Evolutionary conservation across 2,329 filamentous ascomycete genomes (phyloP).

Genomic region (Botrytis porri): DNA sequence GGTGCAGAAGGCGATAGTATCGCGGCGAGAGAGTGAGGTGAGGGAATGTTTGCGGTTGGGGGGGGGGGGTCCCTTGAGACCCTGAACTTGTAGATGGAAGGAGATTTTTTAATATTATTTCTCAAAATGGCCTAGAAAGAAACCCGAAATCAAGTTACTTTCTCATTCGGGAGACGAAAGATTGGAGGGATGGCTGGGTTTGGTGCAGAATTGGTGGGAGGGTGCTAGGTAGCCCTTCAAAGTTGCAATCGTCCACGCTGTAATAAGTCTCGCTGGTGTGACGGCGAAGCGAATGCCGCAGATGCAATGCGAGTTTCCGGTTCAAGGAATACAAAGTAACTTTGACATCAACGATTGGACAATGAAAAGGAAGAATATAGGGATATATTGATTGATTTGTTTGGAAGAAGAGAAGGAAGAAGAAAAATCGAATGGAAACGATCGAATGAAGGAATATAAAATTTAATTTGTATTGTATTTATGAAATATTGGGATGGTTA

Average conservation of each 20-base stretch:
- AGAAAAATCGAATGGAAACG: neutral
- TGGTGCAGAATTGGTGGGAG: slow-evolving; percentile 18
- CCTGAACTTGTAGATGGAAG: slow-evolving; percentile 21
- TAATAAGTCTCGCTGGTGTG: slow-evolving; percentile 5
- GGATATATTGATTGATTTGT: neutral
- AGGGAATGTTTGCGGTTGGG: slow-evolving; percentile 39
- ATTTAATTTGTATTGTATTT: neutral
- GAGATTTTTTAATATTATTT: neutral
- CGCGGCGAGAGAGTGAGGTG: slow-evolving; percentile 39
- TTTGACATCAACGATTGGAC: slow-evolving; percentile 18
- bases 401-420: neutral
- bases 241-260: slow-evolving; percentile 18
- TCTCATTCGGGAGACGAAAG: slow-evolving; percentile 16
- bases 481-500: neutral
- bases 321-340: slow-evolving; percentile 15
- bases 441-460: neutral
- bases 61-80: slow-evolving; percentile 32
- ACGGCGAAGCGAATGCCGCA: slow-evolving; percentile 19
- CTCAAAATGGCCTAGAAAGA: slow-evolving; percentile 18
- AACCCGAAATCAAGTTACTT: slow-evolving; percentile 6
- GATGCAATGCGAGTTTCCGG: slow-evolving; percentile 22
- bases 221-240: neutral
- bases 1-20: slow-evolving; percentile 38
- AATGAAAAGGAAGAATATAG: slow-evolving; percentile 6
- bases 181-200: slow-evolving; percentile 12